Percentiles rank a stretch among this genome's conserved stretches.
Evolutionary conservation across 2,329 filamentous ascomycete genomes (phyloP).

Genomic region (Reticulascus tulasneorum): DNA sequence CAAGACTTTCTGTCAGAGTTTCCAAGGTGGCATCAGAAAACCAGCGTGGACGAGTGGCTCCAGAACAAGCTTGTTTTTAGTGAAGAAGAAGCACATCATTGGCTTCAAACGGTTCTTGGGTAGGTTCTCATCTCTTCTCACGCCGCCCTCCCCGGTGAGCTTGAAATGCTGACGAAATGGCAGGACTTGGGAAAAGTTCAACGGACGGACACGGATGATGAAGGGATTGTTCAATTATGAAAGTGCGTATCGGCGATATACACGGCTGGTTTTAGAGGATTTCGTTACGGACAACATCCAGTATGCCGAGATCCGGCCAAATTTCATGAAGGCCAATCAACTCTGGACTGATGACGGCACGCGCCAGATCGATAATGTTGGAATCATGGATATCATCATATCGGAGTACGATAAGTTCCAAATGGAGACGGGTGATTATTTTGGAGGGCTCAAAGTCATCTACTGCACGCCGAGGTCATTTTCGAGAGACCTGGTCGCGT

Average conservation of each 20-base stretch:
- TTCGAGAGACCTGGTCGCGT: slow-evolving; percentile 37
- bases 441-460: slow-evolving; percentile 66
- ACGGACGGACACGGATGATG: slow-evolving; percentile 66
- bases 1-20: slow-evolving; percentile 35
- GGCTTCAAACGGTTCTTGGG: slow-evolving; percentile 49
- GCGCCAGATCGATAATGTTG: slow-evolving; percentile 46
- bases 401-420: slow-evolving; percentile 49
- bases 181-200: slow-evolving; percentile 60
- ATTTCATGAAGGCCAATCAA: slow-evolving; percentile 61
- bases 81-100: slow-evolving; percentile 54
- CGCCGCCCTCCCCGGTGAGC: not conserved
- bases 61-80: slow-evolving; percentile 58
- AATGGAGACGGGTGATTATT: slow-evolving; percentile 33
- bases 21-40: slow-evolving; percentile 18
- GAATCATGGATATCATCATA: slow-evolving; percentile 58
- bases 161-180: slow-evolving; percentile 1
- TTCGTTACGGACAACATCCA: slow-evolving; percentile 64
- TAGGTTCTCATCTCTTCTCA: slow-evolving; percentile 30
- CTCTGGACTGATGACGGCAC: slow-evolving; percentile 56
- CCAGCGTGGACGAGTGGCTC: slow-evolving; percentile 49
- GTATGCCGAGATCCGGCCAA: slow-evolving; percentile 68
- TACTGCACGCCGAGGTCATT: slow-evolving; percentile 68
- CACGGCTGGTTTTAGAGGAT: slow-evolving; percentile 53
- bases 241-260: slow-evolving; percentile 58
- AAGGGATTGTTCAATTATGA: slow-evolving; percentile 69